Conservation (phyloP, 305 asterid species). For the Solanum chacoense region DNA sequence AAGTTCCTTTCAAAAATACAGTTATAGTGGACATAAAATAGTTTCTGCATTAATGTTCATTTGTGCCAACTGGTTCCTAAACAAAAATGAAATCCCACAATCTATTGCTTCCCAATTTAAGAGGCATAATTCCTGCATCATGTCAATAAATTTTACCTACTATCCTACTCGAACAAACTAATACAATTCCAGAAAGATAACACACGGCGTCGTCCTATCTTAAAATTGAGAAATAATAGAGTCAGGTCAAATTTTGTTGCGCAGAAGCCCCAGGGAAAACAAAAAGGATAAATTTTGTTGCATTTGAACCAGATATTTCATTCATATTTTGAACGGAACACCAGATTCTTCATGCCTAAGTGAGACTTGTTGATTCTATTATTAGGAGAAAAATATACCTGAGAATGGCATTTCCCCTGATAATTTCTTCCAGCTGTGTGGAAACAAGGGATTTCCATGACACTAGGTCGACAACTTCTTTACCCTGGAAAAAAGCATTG, state of each 20-base stretch:
- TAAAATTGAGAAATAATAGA: neutral
- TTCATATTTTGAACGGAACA: neutral
- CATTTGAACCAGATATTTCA: neutral
- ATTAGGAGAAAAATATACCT: slow-evolving; percentile 33
- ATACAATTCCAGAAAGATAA: neutral
- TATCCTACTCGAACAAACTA: neutral
- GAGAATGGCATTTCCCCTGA: slow-evolving; percentile 55
- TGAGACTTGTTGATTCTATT: neutral
- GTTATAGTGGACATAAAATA: neutral
- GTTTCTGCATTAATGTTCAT: neutral
- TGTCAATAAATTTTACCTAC: neutral
- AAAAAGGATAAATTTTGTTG: neutral
- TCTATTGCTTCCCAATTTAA: neutral
- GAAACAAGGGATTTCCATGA: slow-evolving; percentile 81
- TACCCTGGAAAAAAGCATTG: slow-evolving; percentile 38
- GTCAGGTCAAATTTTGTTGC: neutral
- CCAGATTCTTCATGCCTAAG: neutral
- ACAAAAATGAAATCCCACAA: neutral
- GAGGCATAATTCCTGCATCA: neutral
- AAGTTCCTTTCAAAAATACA: neutral
- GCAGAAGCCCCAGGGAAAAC: neutral
- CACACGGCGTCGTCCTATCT: neutral
- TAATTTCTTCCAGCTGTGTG: slow-evolving; percentile 46
- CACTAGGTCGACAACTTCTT: slow-evolving; percentile 51
- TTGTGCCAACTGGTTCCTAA: neutral